Percentiles rank a stretch among this genome's conserved stretches.
phyloP scores from a whole-genome alignment of 768 basidiomycete species.

The Amanita muscaria region DNA sequence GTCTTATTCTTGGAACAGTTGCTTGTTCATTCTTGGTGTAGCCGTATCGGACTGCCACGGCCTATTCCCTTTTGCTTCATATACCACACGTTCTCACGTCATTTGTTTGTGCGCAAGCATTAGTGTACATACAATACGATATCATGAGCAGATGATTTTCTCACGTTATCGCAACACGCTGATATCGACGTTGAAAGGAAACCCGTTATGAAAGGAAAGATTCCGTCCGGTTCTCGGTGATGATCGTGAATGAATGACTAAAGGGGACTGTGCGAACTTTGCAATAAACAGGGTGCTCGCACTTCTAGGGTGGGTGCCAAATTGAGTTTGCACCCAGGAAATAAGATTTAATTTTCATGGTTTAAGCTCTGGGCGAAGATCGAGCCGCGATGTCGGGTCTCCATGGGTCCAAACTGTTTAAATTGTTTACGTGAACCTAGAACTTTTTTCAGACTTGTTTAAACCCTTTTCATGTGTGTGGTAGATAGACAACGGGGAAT shows the following conservation, averaged over 20 bases:
- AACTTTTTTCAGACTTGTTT: no score
- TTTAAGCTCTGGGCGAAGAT: slow-evolving; percentile 8
- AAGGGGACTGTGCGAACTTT: background rate
- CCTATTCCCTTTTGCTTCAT: slow-evolving; percentile 5
- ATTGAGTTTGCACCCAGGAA: background rate
- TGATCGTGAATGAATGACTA: no score
- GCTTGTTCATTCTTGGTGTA: slow-evolving; percentile 7
- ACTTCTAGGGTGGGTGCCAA: slow-evolving; percentile 6
- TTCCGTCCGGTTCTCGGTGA: background rate
- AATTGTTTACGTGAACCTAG: background rate
- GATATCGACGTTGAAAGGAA: background rate
- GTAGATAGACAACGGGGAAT: background rate
- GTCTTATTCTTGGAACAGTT: slow-evolving; percentile 6
- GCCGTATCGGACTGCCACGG: slow-evolving; percentile 4
- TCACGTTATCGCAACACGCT: no score
- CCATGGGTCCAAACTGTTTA: background rate
- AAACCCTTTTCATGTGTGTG: no score
- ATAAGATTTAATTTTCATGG: slow-evolving; percentile 7
- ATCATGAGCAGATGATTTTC: background rate
- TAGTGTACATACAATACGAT: background rate
- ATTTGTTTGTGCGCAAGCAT: background rate
- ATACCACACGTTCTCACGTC: slow-evolving; percentile 7
- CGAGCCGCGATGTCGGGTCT: background rate
- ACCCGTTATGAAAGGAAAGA: background rate
- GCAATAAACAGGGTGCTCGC: background rate